Evolutionary conservation across 2,329 filamentous ascomycete genomes (phyloP), one percentile per base, ranked within the genome.

Genomic region (Capronia epimyces): DNA sequence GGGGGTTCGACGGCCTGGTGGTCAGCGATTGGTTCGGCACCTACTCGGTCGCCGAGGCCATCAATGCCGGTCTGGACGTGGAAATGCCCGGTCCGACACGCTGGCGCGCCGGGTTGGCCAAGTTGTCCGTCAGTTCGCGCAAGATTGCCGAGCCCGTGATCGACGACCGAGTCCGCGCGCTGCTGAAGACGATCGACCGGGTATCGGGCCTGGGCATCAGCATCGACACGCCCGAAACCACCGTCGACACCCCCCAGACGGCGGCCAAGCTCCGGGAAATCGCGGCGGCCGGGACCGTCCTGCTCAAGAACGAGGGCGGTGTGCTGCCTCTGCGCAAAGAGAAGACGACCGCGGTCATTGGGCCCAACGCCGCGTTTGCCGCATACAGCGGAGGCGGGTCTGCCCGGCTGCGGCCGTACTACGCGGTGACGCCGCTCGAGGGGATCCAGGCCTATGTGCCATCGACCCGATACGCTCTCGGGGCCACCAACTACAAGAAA

Each of bases 21-120:
- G 71, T 73, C 68, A 72, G 68, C 49, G 70, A 73, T 56, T 73
- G 69, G 70, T 70, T 56, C 45, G 62, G 61, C 1, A 62, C 58
- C 10, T 59, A 64, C 43, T 54, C 50, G 7, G 59, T 56, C 3
- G 34, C 51, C 15, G 59, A 59, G 16, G 51, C 55, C 0, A 42
- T 64, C 22, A 60, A 58, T n/a, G 62, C 63, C 1, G 62, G 62
- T 2, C 43, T 60, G 9, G 63, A 64, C 27, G 53, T 64, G 0
- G 63, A 64, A 40, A 64, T 64, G 63, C 63, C 62, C 1, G 62
- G 62, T 1, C 32, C 48, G 16, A 44, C 60, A 7, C 41, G 46
- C 10, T 59, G 34, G 1, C n/a, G 78, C 76, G 69, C 60, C 51
- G 16, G n/a, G n/a, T n/a, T n/a, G n/a, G n/a, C n/a, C n/a, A n/a